phyloP scores from a whole-genome alignment of 2,329 filamentous ascomycete species.

The Dactylonectria estremocensis region DNA sequence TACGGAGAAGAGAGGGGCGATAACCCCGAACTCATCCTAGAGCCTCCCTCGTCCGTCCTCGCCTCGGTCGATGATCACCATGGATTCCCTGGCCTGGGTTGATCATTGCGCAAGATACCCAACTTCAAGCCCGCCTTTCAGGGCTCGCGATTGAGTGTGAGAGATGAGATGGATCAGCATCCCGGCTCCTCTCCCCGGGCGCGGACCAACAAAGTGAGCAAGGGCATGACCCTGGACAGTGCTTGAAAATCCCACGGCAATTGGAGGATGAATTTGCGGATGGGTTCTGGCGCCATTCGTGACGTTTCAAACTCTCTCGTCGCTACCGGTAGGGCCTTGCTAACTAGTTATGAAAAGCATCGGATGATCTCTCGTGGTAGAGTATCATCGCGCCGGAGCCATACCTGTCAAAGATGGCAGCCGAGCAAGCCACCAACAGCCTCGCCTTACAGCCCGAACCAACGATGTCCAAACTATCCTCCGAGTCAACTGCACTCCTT shows the following conservation, averaged over 20 bases:
- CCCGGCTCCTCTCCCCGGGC: background rate
- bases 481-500: background rate
- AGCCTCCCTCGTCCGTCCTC: background rate
- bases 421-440: constrained; percentile 11
- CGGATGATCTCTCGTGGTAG: constrained; percentile 18
- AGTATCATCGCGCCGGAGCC: constrained; percentile 14
- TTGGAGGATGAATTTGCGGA: constrained; percentile 9
- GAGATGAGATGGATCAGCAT: constrained; percentile 31
- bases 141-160: constrained; percentile 4
- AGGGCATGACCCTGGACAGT: constrained; percentile 1
- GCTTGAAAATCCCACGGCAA: background rate
- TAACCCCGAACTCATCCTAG: background rate
- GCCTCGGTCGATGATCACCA: background rate
- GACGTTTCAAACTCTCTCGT: background rate
- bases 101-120: constrained; percentile 6
- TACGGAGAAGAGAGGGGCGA: background rate
- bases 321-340: background rate
- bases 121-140: constrained; percentile 1
- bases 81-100: background rate
- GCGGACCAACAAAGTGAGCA: background rate
- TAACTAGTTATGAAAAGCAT: constrained; percentile 14
- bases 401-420: constrained; percentile 12
- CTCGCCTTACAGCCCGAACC: background rate
- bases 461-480: background rate
- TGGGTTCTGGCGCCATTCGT: constrained; percentile 8